Base-by-base conservation (phyloP, 1,284 basidiomycete species). In the Cyathus olla region DNA sequence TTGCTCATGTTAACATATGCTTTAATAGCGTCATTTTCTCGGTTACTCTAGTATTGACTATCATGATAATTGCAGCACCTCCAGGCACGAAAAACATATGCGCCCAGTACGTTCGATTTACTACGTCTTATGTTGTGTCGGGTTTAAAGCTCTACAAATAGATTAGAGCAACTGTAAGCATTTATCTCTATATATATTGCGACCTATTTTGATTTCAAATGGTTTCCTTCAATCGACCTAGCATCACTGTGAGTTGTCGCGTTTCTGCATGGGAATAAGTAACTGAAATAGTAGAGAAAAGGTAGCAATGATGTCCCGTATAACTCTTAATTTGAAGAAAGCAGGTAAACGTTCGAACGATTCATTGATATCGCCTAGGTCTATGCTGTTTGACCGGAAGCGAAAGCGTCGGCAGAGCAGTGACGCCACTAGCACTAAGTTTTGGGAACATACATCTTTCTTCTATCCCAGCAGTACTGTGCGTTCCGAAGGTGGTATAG, bases 231-330 rank as follows among this genome's bases (percentile, higher is more conserved):
- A 35, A n/a, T n/a, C 54, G 8, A 22, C 21, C 17, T 63, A 75
- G 72, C 53, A 66, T 73, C 29, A 74, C 71, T 6, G 74, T 73
- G 61, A 55, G 69, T 62, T 11, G 27, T 47, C 42, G 8, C 31
- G 31, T 35, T 35, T 8, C 13, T 13, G 6, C 31, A 13, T 35
- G 6, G 13, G 6, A 35, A 35, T 31, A 56, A 9, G 31, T 31
- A 26, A 42, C 47, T 56, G 17, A 57, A 42, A 24, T 19, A 31
- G 13, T 17, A 31, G 44, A 47, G 24, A 61, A 59, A 62, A 83
- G 77, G 83, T 85, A 9, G 79, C 84, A 3, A 86, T 86, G 83
- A 85, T 86, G 83, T 84, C 82, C 4, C 77, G 85, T 49, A 85
- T 87, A 53, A 86, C 84, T 0, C 73, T 87, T 21, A 82, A 80